Conservation (phyloP, 2,329 filamentous ascomycete genomes). For the Phyllachora maydis region DNA sequence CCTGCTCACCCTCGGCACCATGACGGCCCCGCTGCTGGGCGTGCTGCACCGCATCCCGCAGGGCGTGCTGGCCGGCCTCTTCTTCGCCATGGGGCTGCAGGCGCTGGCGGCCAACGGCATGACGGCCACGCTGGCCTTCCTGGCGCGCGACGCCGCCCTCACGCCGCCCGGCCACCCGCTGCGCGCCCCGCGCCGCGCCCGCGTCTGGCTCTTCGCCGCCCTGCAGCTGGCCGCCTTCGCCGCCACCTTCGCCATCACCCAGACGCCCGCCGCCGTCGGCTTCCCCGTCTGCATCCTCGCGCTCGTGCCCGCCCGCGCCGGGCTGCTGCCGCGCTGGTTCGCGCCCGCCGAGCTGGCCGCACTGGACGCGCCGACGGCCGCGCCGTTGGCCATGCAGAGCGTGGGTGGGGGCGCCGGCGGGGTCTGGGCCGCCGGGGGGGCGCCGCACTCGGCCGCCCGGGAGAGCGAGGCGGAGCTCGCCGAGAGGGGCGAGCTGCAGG, state of each 20-base stretch:
- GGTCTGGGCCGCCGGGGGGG: constrained; percentile 5
- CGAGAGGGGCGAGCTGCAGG: constrained; percentile 12
- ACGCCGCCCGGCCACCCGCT: constrained; percentile 40
- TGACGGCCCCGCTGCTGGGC: constrained; percentile 52
- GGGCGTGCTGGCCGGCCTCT: constrained; percentile 59
- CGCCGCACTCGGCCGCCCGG: constrained; percentile 4
- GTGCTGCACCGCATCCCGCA: constrained; percentile 64
- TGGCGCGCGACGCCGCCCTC: constrained; percentile 41
- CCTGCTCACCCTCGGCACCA: constrained; percentile 57
- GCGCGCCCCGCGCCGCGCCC: constrained; percentile 33
- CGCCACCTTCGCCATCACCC: constrained; percentile 61
- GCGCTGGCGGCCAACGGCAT: constrained; percentile 61
- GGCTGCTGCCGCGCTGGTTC: constrained; percentile 42
- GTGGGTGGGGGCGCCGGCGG: constrained; percentile 41
- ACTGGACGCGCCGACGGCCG: constrained; percentile 57
- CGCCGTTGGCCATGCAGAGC: constrained; percentile 56
- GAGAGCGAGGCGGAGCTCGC: constrained; percentile 14
- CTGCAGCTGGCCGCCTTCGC: constrained; percentile 52
- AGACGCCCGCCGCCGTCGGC: constrained; percentile 65
- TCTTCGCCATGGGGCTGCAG: constrained; percentile 72
- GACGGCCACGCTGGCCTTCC: constrained; percentile 52
- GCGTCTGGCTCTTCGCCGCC: constrained; percentile 52
- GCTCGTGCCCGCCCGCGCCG: constrained; percentile 44
- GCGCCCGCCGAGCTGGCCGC: constrained; percentile 34
- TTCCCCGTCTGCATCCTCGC: constrained; percentile 57